A percentile compares a stretch with the other conserved stretches of the same genome.
These are phyloP conservation scores for Gamarada debralockiae DNA, from an alignment of 495 filamentous ascomycete genomes.

Conservation along the genomic window DNA sequence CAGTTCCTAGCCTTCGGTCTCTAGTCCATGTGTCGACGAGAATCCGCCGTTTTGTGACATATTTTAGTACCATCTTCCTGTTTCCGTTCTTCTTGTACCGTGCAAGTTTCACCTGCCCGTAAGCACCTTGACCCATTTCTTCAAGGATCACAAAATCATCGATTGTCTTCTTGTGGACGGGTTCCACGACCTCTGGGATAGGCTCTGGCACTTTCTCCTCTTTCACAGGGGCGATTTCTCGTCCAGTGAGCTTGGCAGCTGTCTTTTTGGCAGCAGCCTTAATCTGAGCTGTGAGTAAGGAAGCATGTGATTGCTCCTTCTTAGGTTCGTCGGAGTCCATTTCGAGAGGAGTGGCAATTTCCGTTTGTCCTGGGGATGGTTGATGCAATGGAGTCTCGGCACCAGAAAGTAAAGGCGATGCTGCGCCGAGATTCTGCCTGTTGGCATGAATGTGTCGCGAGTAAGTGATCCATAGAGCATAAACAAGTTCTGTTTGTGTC, in stretches of 20 bases:
- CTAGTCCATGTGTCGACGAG: slow-evolving; percentile 98
- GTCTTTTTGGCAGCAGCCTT: slow-evolving; percentile 59
- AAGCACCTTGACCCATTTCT: slow-evolving; percentile 98
- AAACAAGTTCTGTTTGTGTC: slow-evolving; percentile 72
- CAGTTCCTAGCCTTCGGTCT: slow-evolving; percentile 90
- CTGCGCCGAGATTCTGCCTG: slow-evolving; percentile 47
- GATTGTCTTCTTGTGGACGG: slow-evolving; percentile 68
- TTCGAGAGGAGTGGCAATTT: slow-evolving; percentile 40
- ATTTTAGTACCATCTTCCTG: slow-evolving; percentile 92
- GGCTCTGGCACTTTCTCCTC: slow-evolving; percentile 29
- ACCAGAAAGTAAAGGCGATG: slow-evolving; percentile 57
- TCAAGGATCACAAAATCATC: slow-evolving; percentile 89
- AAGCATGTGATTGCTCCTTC: slow-evolving; percentile 36
- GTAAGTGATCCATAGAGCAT: slow-evolving; percentile 96
- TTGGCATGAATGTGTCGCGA: slow-evolving; percentile 85
- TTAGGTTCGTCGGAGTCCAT: slow-evolving; percentile 42
- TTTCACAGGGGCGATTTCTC: slow-evolving; percentile 24
- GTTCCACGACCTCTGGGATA: slow-evolving; percentile 15
- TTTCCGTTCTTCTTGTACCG: slow-evolving; percentile 71
- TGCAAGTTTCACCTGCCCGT: slow-evolving; percentile 96
- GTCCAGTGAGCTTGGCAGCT: slow-evolving; percentile 42
- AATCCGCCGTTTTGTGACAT: slow-evolving; percentile 95
- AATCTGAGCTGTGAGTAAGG: slow-evolving; percentile 71
- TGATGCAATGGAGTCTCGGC: slow-evolving; percentile 64
- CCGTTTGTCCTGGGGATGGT: slow-evolving; percentile 72